Evolutionary conservation across 306 rosid species (phyloP).

Genomic region (Begonia peltatifolia): DNA sequence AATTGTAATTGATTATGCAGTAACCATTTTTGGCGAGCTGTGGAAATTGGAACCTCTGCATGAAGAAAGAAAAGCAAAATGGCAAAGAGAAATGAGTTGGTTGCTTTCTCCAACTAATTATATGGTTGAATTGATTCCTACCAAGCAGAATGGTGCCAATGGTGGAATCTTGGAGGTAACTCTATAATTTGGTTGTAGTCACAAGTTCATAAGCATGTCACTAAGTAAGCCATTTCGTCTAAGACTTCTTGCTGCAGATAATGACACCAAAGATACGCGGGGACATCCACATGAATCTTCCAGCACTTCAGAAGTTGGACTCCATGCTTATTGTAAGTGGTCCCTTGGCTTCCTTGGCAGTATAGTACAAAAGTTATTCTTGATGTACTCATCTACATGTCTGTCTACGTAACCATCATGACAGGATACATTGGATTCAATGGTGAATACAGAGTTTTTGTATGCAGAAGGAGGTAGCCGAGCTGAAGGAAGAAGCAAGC

Average conservation of each 20-base stretch:
- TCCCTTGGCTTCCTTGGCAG: not conserved
- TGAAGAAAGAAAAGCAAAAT: conserved; percentile 67
- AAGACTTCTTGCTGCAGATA: conserved; percentile 29
- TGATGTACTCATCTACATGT: not conserved
- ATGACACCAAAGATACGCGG: conserved; percentile 90
- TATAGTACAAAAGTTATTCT: not conserved
- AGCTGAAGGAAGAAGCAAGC: conserved; percentile 44
- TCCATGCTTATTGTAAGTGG: conserved; percentile 83
- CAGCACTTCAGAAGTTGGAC: conserved; percentile 91
- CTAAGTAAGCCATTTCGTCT: too few relatives aligned
- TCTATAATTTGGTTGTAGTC: conserved; percentile 8
- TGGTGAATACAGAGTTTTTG: conserved; percentile 81
- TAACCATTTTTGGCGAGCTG: conserved; percentile 71
- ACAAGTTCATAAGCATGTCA: too few relatives aligned
- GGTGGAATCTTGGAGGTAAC: conserved; percentile 79
- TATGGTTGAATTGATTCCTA: conserved; percentile 94
- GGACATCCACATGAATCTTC: conserved; percentile 85
- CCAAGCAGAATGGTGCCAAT: conserved; percentile 68
- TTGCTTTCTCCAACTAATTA: conserved; percentile 77
- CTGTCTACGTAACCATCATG: not conserved
- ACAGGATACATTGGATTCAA: conserved; percentile 79
- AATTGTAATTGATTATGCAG: conserved; percentile 24
- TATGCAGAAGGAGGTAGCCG: conserved; percentile 80
- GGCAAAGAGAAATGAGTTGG: conserved; percentile 88
- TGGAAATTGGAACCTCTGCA: conserved; percentile 91